A percentile compares a stretch with the other conserved stretches of the same genome.
phyloP scores from a whole-genome alignment of 2,329 filamentous ascomycete species.

The Ceratocystis cubensis region DNA sequence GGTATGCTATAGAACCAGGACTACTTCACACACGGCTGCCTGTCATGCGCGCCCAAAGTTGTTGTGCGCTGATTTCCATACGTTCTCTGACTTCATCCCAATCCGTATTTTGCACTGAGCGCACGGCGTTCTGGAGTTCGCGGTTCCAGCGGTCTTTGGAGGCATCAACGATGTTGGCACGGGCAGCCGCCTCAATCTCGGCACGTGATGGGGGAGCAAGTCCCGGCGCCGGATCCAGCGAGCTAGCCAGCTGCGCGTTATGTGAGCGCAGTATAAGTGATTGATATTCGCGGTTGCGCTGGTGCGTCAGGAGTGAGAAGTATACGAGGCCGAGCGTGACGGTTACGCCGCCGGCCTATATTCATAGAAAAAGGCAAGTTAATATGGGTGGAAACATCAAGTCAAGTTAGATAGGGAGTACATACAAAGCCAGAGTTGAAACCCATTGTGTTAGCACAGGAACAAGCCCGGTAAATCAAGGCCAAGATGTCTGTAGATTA shows the following conservation, averaged over 20 bases:
- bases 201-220: constrained; percentile 39
- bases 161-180: constrained; percentile 48
- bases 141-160: constrained; percentile 69
- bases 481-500: not conserved
- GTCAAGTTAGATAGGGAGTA: not conserved
- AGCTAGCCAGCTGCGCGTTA: constrained; percentile 39
- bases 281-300: constrained; percentile 51
- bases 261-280: constrained; percentile 45
- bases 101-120: constrained; percentile 52
- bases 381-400: not conserved
- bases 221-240: constrained; percentile 38
- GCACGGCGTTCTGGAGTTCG: constrained; percentile 55
- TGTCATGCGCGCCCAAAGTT: constrained; percentile 11
- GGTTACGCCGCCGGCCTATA: constrained; percentile 60
- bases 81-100: constrained; percentile 51
- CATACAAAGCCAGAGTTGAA: constrained; percentile 64
- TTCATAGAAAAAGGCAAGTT: not conserved
- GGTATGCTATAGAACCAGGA: too few relatives aligned
- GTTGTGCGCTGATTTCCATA: constrained; percentile 34
- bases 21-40: not conserved
- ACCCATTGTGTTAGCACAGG: constrained; percentile 42
- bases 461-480: not conserved
- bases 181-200: constrained; percentile 39
- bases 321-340: constrained; percentile 63
- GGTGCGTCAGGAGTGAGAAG: constrained; percentile 56